Evolutionary conservation across 1,139 yeast genomes (phyloP).

Genomic region (Kurtzmaniella quercitrusa): DNA sequence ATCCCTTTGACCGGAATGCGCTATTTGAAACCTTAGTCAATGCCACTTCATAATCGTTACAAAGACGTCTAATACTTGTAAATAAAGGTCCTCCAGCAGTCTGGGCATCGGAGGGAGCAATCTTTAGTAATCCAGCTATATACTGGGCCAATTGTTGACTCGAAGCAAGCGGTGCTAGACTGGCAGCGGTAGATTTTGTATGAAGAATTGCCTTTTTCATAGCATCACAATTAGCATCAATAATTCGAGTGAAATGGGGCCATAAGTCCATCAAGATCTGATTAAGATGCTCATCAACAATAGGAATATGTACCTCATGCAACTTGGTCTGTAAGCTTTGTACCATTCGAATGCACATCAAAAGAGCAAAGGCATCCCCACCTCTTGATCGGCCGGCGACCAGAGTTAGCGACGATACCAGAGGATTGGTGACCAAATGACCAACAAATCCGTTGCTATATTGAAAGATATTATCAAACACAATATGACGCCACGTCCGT

Average conservation of each 20-base stretch:
- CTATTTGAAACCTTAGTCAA: slow-evolving; percentile 62
- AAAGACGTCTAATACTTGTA: slow-evolving; percentile 61
- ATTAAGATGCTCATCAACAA: slow-evolving; percentile 70
- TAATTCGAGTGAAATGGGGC: slow-evolving; percentile 78
- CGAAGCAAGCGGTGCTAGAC: slow-evolving; percentile 52
- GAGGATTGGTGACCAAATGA: slow-evolving; percentile 34
- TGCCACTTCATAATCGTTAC: slow-evolving; percentile 75
- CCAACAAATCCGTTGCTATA: slow-evolving; percentile 36
- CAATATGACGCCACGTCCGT: slow-evolving; percentile 24
- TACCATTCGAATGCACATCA: slow-evolving; percentile 70
- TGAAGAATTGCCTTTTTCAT: slow-evolving; percentile 41
- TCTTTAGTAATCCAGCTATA: slow-evolving; percentile 64
- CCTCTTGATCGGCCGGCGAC: slow-evolving; percentile 11
- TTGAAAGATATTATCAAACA: slow-evolving; percentile 49
- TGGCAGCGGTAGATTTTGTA: slow-evolving; percentile 23
- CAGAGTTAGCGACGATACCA: slow-evolving; percentile 13
- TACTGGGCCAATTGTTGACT: slow-evolving; percentile 81
- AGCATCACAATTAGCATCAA: slow-evolving; percentile 74
- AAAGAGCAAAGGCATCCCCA: slow-evolving; percentile 41
- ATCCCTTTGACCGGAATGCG: slow-evolving; percentile 32
- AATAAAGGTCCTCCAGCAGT: slow-evolving; percentile 63
- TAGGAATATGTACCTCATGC: slow-evolving; percentile 66
- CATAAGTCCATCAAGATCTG: slow-evolving; percentile 64
- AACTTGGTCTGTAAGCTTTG: slow-evolving; percentile 62
- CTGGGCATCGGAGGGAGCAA: slow-evolving; percentile 33